Evolutionary conservation across 2,329 filamentous ascomycete species (phyloP).

Genomic region (Penicillium oxalicum): DNA sequence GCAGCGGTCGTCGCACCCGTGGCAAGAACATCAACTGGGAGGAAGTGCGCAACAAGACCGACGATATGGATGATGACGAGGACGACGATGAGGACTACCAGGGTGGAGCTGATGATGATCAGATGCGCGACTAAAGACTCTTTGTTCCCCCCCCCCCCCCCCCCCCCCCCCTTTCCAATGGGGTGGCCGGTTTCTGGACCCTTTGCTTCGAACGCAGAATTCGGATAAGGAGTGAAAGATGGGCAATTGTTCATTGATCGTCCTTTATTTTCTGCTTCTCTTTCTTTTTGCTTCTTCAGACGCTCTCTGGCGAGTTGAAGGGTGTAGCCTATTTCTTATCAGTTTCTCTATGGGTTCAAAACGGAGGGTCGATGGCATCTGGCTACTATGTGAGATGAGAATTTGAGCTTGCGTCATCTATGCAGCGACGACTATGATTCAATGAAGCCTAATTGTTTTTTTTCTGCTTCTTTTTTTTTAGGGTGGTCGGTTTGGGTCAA

Average conservation of each 20-base stretch:
- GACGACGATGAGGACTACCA: constrained; percentile 34
- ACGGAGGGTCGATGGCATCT: background rate
- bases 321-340: no score
- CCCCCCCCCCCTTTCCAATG: background rate
- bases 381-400: background rate
- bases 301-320: no score
- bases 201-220: no score
- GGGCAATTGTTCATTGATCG: no score
- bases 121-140: constrained; percentile 36
- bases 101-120: constrained; percentile 28
- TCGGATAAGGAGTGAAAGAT: no score
- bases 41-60: constrained; percentile 76
- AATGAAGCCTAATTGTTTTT: constrained; percentile 11
- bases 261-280: no score
- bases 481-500: background rate
- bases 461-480: background rate
- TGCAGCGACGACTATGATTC: constrained; percentile 15
- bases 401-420: constrained; percentile 2
- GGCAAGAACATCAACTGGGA: constrained; percentile 89
- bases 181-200: no score
- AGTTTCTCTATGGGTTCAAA: background rate
- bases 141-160: background rate
- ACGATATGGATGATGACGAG: constrained; percentile 57
- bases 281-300: no score
- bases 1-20: constrained; percentile 73